Evolutionary conservation across 352 stramenopile genomes (phyloP), one percentile per base, ranked within the genome.

Genomic region (Pythium coloratum): DNA sequence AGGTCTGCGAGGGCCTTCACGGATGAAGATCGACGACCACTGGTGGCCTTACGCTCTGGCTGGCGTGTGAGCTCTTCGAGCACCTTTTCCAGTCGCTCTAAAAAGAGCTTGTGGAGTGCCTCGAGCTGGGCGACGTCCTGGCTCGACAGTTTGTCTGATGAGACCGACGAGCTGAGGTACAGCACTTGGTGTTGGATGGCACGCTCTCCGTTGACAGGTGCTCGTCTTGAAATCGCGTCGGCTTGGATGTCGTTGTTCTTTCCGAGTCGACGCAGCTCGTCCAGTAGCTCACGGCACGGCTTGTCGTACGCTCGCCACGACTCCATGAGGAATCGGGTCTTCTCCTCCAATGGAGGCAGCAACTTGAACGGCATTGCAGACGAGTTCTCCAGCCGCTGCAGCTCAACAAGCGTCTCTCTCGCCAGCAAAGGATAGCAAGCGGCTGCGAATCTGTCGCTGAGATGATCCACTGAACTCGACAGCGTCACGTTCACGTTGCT

Each of bases 111-210:
- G 34, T 90, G 77, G 0, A 86, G 62, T 0, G 80, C 76, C n/a
- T 90, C 81, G 12, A 89, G 72, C 57, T 92, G 82, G 3, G 72
- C 75, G n/a, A 90, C 84, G 44, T 92, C 80, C 57, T 92, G 83
- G 40, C 80, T 92, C 1, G 80, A 90, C 2, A 92, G 58, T 2
- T 24, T 72, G 33, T 76, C 68, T 2, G 69, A 46, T 0, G 80
- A 80, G 1, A 61, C 72, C 4, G 79, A 86, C 1, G 83, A 83
- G 56, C 81, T 90, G 57, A 90, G 20, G 38, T 91, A 85, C 47
- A 87, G 60, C 20, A 85, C 70, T 2, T 82, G 67, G 12, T 59
- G 65, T 38, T 75, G 69, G 30, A 64, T 26, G 4, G 51, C 42
- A 28, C 58, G 63, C 18, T 58, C 66, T 0, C 55, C 71, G 42